Conservation (phyloP, 495 filamentous ascomycete genomes). For the Aspergillus biplanus region DNA sequence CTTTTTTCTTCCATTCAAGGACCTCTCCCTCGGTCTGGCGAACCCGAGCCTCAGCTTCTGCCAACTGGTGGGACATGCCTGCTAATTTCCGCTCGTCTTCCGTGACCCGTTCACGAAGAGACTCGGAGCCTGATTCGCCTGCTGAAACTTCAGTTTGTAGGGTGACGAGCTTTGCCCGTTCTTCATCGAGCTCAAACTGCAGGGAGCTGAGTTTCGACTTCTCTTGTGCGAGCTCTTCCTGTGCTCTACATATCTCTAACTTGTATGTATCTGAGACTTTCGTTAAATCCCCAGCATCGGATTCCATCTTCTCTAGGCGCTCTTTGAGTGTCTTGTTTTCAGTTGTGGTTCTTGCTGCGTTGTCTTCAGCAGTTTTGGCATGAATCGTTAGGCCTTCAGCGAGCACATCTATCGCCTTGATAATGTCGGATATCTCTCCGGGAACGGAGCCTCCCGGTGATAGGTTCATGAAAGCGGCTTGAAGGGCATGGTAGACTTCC, state of each 20-base stretch:
- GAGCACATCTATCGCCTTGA: slow-evolving; percentile 65
- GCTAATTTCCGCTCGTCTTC: slow-evolving; percentile 69
- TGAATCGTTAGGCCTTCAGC: slow-evolving; percentile 59
- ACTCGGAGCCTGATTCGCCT: slow-evolving; percentile 79
- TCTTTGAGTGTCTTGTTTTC: slow-evolving; percentile 56
- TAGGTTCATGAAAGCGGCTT: slow-evolving; percentile 64
- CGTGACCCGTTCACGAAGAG: slow-evolving; percentile 67
- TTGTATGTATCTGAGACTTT: slow-evolving; percentile 52
- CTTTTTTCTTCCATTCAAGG: slow-evolving; percentile 58
- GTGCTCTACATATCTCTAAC: slow-evolving; percentile 40
- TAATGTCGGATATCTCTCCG: slow-evolving; percentile 59
- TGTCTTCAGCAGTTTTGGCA: slow-evolving; percentile 44
- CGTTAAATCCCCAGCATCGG: slow-evolving; percentile 41
- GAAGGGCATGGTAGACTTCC: slow-evolving; percentile 58
- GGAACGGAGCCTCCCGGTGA: slow-evolving; percentile 59
- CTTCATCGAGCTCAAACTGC: slow-evolving; percentile 66
- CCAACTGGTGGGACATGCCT: slow-evolving; percentile 64
- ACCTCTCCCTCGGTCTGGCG: slow-evolving; percentile 70
- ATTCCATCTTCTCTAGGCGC: slow-evolving; percentile 45
- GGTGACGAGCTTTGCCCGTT: slow-evolving; percentile 64
- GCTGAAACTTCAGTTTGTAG: slow-evolving; percentile 71
- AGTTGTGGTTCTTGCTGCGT: slow-evolving; percentile 36
- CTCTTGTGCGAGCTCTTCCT: slow-evolving; percentile 54
- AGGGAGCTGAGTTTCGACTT: slow-evolving; percentile 60
- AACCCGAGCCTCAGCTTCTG: slow-evolving; percentile 65